Conservation (phyloP, 225 moss, liverwort and hornwort genomes). For the Pseudisothecium myosuroides region DNA sequence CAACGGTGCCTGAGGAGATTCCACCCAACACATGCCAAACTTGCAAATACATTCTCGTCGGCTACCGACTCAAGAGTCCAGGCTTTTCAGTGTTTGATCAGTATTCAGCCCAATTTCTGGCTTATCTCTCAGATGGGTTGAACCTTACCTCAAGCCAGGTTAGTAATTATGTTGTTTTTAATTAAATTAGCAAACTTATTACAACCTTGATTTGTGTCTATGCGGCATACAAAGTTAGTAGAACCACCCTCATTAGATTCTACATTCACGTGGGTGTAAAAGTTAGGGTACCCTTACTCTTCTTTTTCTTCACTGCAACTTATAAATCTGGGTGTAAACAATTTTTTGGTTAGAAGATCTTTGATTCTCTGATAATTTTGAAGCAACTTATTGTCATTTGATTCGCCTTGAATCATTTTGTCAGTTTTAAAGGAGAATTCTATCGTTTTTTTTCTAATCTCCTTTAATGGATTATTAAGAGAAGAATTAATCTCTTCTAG, state of each 20-base stretch:
- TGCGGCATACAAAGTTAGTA: neutral
- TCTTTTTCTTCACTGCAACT: neutral
- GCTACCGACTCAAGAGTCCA: conserved; percentile 67
- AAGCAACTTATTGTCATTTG: neutral
- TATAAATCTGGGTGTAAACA: too few species aligned
- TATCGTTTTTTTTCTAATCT: neutral
- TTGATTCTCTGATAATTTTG: neutral
- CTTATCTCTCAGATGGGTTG: conserved; percentile 37
- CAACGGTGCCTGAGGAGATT: neutral
- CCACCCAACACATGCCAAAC: conserved; percentile 8
- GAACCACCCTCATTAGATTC: neutral
- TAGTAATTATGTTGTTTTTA: neutral
- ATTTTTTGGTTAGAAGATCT: neutral
- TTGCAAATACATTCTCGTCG: conserved; percentile 21
- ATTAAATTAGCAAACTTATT: neutral
- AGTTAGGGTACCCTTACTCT: neutral
- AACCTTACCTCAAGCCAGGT: conserved; percentile 29
- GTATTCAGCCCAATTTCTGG: conserved; percentile 1
- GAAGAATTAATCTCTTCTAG: neutral
- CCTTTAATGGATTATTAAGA: neutral
- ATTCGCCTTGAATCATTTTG: neutral
- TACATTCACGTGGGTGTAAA: neutral
- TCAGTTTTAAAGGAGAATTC: neutral
- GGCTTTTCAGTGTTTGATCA: conserved; percentile 45
- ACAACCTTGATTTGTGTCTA: neutral